Evolutionary conservation across 139 green algal species (phyloP).

Genomic region (Coccomyxa sp.): DNA sequence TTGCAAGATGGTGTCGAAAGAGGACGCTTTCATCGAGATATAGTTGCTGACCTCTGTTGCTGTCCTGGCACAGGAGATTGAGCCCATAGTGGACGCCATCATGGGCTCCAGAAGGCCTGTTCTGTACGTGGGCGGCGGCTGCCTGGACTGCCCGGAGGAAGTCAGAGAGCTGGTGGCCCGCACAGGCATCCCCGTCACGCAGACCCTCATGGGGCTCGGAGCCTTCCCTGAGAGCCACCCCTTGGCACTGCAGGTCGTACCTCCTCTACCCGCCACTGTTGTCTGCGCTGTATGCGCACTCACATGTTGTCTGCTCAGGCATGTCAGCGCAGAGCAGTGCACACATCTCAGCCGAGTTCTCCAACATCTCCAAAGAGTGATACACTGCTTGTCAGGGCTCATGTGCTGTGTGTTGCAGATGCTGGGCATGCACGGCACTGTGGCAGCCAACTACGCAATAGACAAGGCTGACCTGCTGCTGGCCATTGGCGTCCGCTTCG

Average conservation of each 20-base stretch:
- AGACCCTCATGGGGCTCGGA: conserved; percentile 96
- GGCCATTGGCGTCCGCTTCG: conserved; percentile 97
- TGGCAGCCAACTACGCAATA: conserved; percentile 95
- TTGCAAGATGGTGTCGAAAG: background rate
- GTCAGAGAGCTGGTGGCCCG: conserved; percentile 74
- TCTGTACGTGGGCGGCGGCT: conserved; percentile 89
- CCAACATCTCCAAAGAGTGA: no score
- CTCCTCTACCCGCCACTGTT: background rate
- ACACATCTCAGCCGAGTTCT: no score
- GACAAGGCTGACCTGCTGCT: conserved; percentile 92
- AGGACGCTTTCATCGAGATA: background rate
- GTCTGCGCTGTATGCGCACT: no score
- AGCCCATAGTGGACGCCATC: background rate
- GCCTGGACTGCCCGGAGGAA: conserved; percentile 71
- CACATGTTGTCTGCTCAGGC: no score
- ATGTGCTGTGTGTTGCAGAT: conserved; percentile 88
- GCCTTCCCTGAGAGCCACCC: conserved; percentile 56
- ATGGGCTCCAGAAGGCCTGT: conserved; percentile 52
- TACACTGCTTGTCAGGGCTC: no score
- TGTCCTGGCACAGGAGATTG: background rate
- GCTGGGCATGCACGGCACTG: conserved; percentile 98
- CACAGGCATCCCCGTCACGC: conserved; percentile 83
- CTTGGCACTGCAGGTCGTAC: conserved; percentile 68
- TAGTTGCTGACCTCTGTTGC: background rate
- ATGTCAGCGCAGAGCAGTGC: no score